phyloP scores from a whole-genome alignment of 345 rosid species.

The Ceriops zippeliana region DNA sequence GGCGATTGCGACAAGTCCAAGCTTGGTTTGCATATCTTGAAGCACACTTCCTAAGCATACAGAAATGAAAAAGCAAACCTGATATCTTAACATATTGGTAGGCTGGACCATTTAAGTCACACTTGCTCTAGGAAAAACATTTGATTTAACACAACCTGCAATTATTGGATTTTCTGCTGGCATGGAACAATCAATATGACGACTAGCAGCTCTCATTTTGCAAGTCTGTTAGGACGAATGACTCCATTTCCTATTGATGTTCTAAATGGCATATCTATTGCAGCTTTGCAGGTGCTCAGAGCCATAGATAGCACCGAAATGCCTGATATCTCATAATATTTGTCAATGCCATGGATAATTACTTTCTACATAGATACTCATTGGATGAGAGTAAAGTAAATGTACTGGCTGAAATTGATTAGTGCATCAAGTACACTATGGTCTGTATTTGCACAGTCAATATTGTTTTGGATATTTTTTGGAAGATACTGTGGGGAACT shows the following conservation, averaged over 20 bases:
- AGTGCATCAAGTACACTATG: too few relatives aligned
- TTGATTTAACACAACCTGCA: neutral
- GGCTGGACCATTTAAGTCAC: neutral
- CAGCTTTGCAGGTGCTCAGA: neutral
- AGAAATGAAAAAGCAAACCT: too few relatives aligned
- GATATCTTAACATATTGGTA: neutral
- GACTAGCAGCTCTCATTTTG: neutral
- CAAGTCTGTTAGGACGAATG: neutral
- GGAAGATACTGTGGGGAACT: too few relatives aligned
- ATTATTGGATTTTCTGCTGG: neutral
- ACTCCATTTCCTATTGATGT: neutral
- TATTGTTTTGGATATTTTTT: too few relatives aligned
- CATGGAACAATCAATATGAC: neutral
- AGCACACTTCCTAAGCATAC: conserved; percentile 18
- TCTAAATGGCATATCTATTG: neutral
- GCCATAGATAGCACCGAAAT: neutral
- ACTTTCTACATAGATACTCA: too few relatives aligned
- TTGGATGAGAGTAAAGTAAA: too few relatives aligned
- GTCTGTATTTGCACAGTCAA: too few relatives aligned
- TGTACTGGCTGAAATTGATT: too few relatives aligned
- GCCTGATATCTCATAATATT: neutral
- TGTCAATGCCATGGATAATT: too few relatives aligned
- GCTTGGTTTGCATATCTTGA: conserved; percentile 30
- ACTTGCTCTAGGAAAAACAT: neutral
- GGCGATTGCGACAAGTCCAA: conserved; percentile 30